These are phyloP conservation scores for Metschnikowia cerradonensis DNA, from an alignment of 805 yeast species.

Conservation along the genomic window DNA sequence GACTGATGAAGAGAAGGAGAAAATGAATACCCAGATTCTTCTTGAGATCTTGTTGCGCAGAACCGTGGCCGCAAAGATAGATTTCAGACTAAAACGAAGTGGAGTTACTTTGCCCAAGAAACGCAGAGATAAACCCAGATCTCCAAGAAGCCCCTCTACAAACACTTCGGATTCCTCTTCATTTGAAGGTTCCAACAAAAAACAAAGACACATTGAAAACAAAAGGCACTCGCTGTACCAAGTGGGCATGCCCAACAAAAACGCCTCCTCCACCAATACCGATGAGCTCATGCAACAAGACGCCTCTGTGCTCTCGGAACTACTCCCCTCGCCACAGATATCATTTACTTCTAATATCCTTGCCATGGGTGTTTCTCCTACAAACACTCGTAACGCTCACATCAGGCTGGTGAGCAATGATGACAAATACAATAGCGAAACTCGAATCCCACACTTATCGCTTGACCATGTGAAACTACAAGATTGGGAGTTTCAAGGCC, in stretches of 20 bases:
- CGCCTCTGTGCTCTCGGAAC: slow-evolving; percentile 28
- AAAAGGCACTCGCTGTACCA: neutral
- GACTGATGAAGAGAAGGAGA: slow-evolving; percentile 22
- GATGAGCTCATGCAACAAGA: slow-evolving; percentile 29
- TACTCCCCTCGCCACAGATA: slow-evolving; percentile 40
- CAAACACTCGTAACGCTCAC: neutral
- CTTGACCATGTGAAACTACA: neutral
- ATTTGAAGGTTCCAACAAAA: neutral
- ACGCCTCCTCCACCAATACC: slow-evolving; percentile 20
- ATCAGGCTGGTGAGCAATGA: neutral
- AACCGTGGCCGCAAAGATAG: slow-evolving; percentile 41
- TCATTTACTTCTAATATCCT: slow-evolving; percentile 5
- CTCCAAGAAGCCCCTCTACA: neutral
- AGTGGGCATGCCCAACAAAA: neutral
- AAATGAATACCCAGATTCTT: slow-evolving; percentile 29
- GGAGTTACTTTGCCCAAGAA: neutral
- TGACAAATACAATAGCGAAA: neutral
- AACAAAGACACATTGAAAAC: neutral
- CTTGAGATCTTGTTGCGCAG: slow-evolving; percentile 37
- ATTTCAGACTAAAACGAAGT: slow-evolving; percentile 24
- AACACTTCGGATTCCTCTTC: neutral
- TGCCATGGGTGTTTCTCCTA: neutral
- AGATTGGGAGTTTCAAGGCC: neutral
- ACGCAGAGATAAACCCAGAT: neutral
- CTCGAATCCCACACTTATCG: neutral